Evolutionary conservation across 2,329 filamentous ascomycete genomes (phyloP), one percentile per base, ranked within the genome.

Genomic region (Aureobasidium sp.): DNA sequence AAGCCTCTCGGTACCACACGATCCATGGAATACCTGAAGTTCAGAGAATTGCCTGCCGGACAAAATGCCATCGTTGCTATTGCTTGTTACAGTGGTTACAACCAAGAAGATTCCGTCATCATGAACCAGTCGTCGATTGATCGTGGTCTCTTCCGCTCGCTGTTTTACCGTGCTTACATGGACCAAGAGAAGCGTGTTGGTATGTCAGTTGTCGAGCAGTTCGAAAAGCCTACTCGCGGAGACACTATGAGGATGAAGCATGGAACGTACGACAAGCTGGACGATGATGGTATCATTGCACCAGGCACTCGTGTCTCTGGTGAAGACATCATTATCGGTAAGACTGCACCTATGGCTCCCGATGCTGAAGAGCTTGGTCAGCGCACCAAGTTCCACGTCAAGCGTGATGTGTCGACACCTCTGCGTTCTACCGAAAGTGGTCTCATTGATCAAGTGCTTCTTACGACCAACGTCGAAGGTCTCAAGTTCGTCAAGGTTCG

Each of bases 61-160:
- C 94, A 99, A 75, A 99, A 99, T 71, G 94, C 94, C 23, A 99
- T 99, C 69, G 94, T 99, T 13, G 95, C 94, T 44, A 99, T 99
- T 77, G 87, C 91, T 64, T 95, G 90, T 74, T 99, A 99, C 78
- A 96, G 92, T 61, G 94, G 94, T 64, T 99, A 99, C 81, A 99
- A 99, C 77, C 95, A 99, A 75, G 94, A 99, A 91, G 94, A 99
- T 86, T 99, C 94, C 68, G 93, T 99, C 68, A 96, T 99, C 71
- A 97, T 99, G 94, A 99, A 99, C 76, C 94, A 99, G 79, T 97
- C 91, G 78, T 96, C 91, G 76, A 97, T 99, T 70, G 94, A 99
- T 75, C 89, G 94, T 71, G 94, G 94, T 66, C 82, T 99, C 5
- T 99, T 99, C 87, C 86, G 95, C 71, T 97, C 91, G 83, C 78